Conservation (phyloP, 2,329 filamentous ascomycete genomes). For the Stachybotrys chartarum region DNA sequence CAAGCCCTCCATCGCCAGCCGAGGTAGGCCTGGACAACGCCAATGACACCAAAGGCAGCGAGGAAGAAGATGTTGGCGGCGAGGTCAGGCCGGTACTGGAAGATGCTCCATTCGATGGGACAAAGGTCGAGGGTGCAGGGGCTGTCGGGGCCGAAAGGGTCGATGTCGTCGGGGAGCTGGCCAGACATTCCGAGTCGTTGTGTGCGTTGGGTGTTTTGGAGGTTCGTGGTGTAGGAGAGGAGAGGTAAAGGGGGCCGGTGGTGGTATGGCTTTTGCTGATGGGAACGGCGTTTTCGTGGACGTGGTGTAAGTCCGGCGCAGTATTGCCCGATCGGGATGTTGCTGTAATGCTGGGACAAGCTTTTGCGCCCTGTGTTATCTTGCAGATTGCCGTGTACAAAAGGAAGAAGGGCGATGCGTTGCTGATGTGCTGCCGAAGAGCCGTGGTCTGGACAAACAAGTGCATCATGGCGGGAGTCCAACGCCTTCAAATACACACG, state of each 20-base stretch:
- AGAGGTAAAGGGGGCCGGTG: neutral
- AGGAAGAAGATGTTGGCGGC: constrained; percentile 45
- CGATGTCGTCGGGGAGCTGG: constrained; percentile 3
- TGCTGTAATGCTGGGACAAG: too few species aligned
- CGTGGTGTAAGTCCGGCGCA: too few species aligned
- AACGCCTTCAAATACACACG: neutral
- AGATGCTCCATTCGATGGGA: constrained; percentile 38
- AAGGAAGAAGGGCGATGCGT: neutral
- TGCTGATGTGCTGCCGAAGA: neutral
- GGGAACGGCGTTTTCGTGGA: neutral
- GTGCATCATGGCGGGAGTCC: neutral
- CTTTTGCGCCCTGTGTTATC: too few species aligned
- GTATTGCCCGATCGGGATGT: too few species aligned
- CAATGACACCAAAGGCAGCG: constrained; percentile 38
- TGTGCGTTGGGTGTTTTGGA: neutral
- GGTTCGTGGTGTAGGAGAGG: neutral
- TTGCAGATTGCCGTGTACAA: neutral
- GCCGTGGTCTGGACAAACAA: neutral
- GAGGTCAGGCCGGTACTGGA: constrained; percentile 47
- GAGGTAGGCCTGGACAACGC: constrained; percentile 32
- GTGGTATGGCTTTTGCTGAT: neutral
- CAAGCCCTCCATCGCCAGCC: constrained; percentile 39
- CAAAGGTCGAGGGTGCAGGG: constrained; percentile 43
- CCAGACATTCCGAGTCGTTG: constrained; percentile 1
- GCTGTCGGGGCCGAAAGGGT: constrained; percentile 33